A percentile compares a stretch with the other conserved stretches of the same genome.
Evolutionary conservation across 108 stramenopile species (phyloP).

Genomic region (Cyclotella kingstonii): DNA sequence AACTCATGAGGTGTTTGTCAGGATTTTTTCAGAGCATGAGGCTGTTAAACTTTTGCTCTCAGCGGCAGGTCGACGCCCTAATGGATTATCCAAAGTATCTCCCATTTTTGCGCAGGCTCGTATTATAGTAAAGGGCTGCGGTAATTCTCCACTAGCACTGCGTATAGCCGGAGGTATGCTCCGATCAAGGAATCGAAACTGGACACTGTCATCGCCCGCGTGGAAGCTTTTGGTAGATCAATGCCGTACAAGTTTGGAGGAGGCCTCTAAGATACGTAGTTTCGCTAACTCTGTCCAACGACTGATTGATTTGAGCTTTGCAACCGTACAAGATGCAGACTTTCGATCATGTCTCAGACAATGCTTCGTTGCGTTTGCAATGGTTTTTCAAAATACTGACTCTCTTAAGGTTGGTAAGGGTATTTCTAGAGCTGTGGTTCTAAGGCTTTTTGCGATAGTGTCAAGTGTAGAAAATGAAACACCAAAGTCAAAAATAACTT

Average conservation of each 20-base stretch:
- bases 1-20: slow-evolving; percentile 85
- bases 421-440: slow-evolving; percentile 73
- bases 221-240: slow-evolving; percentile 77
- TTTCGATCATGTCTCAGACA: slow-evolving; percentile 61
- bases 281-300: slow-evolving; percentile 79
- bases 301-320: slow-evolving; percentile 77
- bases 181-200: slow-evolving; percentile 73
- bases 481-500: slow-evolving; percentile 14
- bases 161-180: slow-evolving; percentile 85
- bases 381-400: slow-evolving; percentile 82
- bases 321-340: slow-evolving; percentile 57
- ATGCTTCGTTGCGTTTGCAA: slow-evolving; percentile 83
- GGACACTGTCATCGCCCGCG: slow-evolving; percentile 78
- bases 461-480: slow-evolving; percentile 39
- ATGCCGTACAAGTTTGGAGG: slow-evolving; percentile 75
- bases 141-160: slow-evolving; percentile 82
- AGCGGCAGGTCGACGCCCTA: slow-evolving; percentile 77
- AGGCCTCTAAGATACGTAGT: slow-evolving; percentile 80
- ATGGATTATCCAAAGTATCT: slow-evolving; percentile 74
- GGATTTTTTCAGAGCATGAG: slow-evolving; percentile 85
- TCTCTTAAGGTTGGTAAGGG: slow-evolving; percentile 75
- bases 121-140: slow-evolving; percentile 84
- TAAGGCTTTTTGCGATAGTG: slow-evolving; percentile 69
- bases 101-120: slow-evolving; percentile 83
- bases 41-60: slow-evolving; percentile 83